These are phyloP conservation scores for Russula sp. DNA, from an alignment of 768 basidiomycete genomes.

Conservation along the genomic window DNA sequence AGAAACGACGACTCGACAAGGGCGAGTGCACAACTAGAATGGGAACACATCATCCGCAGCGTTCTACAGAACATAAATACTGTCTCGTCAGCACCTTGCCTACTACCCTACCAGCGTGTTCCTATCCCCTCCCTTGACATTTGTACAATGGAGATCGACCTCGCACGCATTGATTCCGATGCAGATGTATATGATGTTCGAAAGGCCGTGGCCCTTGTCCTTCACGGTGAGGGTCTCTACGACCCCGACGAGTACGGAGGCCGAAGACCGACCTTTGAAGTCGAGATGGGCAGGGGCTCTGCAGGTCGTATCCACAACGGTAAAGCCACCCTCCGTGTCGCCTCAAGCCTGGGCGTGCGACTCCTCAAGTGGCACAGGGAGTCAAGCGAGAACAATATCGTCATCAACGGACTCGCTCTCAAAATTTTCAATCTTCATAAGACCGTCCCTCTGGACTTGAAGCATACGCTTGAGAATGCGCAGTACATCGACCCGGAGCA, in stretches of 20 bases:
- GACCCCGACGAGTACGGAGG: conserved; percentile 27
- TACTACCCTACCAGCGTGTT: no score
- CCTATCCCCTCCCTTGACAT: background rate
- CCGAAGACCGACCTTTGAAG: conserved; percentile 49
- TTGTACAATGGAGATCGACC: conserved; percentile 33
- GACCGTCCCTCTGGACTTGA: background rate
- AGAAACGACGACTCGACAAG: no score
- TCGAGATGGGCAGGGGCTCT: conserved; percentile 43
- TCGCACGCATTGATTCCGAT: conserved; percentile 31
- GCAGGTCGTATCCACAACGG: conserved; percentile 54
- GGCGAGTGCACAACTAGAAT: no score
- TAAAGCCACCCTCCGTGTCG: conserved; percentile 30
- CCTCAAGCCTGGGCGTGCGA: conserved; percentile 33
- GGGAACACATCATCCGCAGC: no score
- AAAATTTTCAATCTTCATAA: conserved; percentile 15
- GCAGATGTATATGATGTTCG: conserved; percentile 53
- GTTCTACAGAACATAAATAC: no score
- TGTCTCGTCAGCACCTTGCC: no score
- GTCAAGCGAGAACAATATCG: conserved; percentile 25
- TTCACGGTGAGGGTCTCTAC: conserved; percentile 53
- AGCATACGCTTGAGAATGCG: conserved; percentile 26
- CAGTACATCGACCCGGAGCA: background rate
- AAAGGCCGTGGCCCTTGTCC: conserved; percentile 43
- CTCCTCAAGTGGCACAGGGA: conserved; percentile 40
- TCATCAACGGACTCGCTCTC: conserved; percentile 23